Percentiles rank a stretch among this genome's conserved stretches.
Conservation (phyloP, 192 early-diverging fungal species). For the Coemansia pectinata region DNA sequence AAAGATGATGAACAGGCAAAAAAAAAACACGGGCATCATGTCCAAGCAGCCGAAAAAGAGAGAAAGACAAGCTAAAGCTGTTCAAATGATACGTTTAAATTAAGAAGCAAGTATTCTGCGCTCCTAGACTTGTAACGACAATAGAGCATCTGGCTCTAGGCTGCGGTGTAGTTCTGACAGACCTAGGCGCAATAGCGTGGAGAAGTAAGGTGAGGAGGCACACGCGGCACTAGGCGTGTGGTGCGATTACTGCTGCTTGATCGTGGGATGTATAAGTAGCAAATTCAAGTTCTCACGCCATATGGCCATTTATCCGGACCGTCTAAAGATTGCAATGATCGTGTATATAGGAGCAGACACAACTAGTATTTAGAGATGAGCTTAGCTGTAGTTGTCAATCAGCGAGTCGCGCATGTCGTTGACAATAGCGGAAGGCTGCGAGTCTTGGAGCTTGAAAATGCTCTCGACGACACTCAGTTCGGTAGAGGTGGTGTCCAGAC, state of each 20-base stretch:
- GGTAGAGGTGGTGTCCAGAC: slow-evolving; percentile 93
- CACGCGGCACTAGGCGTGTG: not conserved
- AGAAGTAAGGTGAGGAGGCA: not conserved
- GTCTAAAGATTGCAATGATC: not conserved
- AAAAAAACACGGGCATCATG: not conserved
- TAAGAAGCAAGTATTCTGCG: not conserved
- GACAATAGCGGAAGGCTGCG: slow-evolving; percentile 86
- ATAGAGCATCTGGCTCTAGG: not conserved
- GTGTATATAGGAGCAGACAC: not conserved
- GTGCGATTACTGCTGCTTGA: not conserved
- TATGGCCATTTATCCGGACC: not conserved
- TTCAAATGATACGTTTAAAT: not conserved
- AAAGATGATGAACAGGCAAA: not conserved
- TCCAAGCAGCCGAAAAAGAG: not conserved
- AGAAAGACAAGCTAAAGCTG: not conserved
- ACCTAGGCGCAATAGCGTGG: not conserved
- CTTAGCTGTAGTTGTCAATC: slow-evolving; percentile 81
- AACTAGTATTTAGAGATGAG: not conserved
- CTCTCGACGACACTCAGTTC: slow-evolving; percentile 96
- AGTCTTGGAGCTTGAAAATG: slow-evolving; percentile 97
- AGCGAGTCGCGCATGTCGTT: slow-evolving; percentile 92
- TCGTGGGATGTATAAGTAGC: not conserved
- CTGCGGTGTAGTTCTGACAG: not conserved
- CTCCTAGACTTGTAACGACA: not conserved
- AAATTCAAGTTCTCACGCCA: not conserved